Evolutionary conservation across 1,139 yeast species (phyloP), one percentile per base, ranked within the genome.

Genomic region (Suzukiozyma palmioleophila): DNA sequence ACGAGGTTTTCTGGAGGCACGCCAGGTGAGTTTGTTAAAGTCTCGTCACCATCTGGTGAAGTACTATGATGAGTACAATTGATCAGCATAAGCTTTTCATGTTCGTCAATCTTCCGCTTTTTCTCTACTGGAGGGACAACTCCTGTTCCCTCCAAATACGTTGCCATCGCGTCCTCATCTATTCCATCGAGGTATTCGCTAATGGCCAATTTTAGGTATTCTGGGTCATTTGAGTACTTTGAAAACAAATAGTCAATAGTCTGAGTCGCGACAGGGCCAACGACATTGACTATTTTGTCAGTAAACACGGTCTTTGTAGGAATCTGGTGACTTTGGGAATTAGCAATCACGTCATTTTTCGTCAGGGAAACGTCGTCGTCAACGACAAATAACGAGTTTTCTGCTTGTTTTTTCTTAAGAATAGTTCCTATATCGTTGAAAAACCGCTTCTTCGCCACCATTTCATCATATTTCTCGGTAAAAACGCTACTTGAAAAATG

Each of bases 191-290:
- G 53, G 38, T 61, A 57, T 35, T 62, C 63, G 32, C 60, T 54
- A 9, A 64, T 47, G 3, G 73, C 67, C 16, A 54, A 47, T 26
- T 55, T 50, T 7, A 64, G 46, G 26, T 53, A 49, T 41, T 63
- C 54, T 1, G 59, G 56, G 12, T 47, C 43, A 25, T 48, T 43
- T 35, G 53, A 47, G 44, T 56, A 58, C 46, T 56, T 59, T 2
- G 43, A 39, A 44, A 51, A 62, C 16, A 68, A 50, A 29, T 48
- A 43, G 2, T 42, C 36, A 22, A 59, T 39, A 2, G 43, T 41
- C 7, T 43, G 39, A 2, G 48, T 41, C 0, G 60, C 46, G 14
- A 57, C 45, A 7, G 48, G 45, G 3, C 69, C 69, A 4, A 64
- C 47, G 7, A 57, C 49, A 22, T 21, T 26, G 13, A 24, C 30